A percentile compares a stretch with the other conserved stretches of the same genome.
These are phyloP conservation scores for Fusarium sp. DNA, from an alignment of 2,329 filamentous ascomycete species.

Conservation along the genomic window DNA sequence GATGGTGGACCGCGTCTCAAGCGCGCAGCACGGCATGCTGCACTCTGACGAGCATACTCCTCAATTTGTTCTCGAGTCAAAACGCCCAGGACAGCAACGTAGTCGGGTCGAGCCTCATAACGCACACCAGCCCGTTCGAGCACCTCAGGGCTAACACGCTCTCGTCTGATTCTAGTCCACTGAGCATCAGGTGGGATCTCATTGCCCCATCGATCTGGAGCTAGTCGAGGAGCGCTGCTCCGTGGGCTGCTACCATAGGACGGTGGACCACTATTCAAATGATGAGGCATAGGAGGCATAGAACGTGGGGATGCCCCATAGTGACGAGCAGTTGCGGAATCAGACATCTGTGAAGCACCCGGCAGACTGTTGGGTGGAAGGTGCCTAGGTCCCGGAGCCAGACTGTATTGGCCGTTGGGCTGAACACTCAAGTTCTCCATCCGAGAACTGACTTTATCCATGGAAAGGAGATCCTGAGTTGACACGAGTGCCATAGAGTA, in stretches of 20 bases:
- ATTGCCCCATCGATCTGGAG: slow-evolving; percentile 68
- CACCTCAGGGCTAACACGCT: slow-evolving; percentile 69
- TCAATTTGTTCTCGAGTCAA: slow-evolving; percentile 65
- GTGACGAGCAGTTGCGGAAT: slow-evolving; percentile 50
- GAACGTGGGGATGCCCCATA: slow-evolving; percentile 57
- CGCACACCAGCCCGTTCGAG: slow-evolving; percentile 66
- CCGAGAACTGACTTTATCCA: slow-evolving; percentile 58
- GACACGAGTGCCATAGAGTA: slow-evolving; percentile 63
- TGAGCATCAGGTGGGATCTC: slow-evolving; percentile 67
- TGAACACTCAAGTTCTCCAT: slow-evolving; percentile 59
- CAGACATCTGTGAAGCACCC: slow-evolving; percentile 49
- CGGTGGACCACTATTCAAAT: slow-evolving; percentile 47
- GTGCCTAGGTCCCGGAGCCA: slow-evolving; percentile 54
- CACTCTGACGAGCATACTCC: slow-evolving; percentile 63
- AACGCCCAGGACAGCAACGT: slow-evolving; percentile 71
- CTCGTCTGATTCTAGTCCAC: slow-evolving; percentile 70
- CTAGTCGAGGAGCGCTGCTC: slow-evolving; percentile 55
- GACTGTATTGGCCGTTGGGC: slow-evolving; percentile 51
- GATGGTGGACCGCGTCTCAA: slow-evolving; percentile 24
- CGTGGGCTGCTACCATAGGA: slow-evolving; percentile 53
- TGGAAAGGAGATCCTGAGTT: slow-evolving; percentile 65
- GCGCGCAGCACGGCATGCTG: slow-evolving; percentile 60
- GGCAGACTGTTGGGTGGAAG: slow-evolving; percentile 50
- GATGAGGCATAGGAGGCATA: slow-evolving; percentile 52
- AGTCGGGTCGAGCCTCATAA: slow-evolving; percentile 71